These are phyloP conservation scores for Fusarium floridanum DNA, from an alignment of 2,329 filamentous ascomycete genomes.

Conservation along the genomic window DNA sequence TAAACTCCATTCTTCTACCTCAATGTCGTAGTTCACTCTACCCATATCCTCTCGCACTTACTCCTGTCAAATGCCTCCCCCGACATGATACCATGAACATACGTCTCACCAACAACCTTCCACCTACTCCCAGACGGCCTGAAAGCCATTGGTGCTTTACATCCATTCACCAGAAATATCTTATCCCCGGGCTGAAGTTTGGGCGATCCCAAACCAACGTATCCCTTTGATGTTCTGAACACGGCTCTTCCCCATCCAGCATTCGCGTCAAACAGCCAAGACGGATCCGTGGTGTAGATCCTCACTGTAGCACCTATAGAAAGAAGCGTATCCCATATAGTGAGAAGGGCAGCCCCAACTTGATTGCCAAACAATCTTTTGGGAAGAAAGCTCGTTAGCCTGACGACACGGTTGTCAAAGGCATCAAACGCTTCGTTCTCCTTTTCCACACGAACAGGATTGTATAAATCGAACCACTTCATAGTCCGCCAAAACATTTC, in stretches of 20 bases:
- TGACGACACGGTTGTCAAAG: not conserved
- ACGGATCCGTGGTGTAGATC: not conserved
- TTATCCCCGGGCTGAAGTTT: not conserved
- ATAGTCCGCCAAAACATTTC: not conserved
- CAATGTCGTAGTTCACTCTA: not conserved
- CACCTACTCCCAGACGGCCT: not conserved
- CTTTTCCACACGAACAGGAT: not conserved
- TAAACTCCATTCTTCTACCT: not conserved
- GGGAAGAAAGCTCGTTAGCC: not conserved
- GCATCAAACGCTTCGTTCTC: not conserved
- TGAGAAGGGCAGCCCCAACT: not conserved
- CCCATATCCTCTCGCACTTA: not conserved
- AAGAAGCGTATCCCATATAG: not conserved
- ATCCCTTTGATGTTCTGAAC: not conserved
- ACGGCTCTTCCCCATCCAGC: not conserved
- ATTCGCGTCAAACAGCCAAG: not conserved
- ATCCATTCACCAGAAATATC: not conserved
- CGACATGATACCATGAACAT: not conserved
- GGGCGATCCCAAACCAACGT: not conserved
- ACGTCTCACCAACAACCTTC: not conserved
- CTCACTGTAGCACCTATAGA: not conserved
- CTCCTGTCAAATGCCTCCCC: not conserved
- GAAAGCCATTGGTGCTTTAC: not conserved
- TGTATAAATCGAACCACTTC: not conserved
- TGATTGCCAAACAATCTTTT: not conserved